These are phyloP conservation scores for Gaeumannomyces tritici DNA, from an alignment of 2,329 filamentous ascomycete species.

Conservation along the genomic window DNA sequence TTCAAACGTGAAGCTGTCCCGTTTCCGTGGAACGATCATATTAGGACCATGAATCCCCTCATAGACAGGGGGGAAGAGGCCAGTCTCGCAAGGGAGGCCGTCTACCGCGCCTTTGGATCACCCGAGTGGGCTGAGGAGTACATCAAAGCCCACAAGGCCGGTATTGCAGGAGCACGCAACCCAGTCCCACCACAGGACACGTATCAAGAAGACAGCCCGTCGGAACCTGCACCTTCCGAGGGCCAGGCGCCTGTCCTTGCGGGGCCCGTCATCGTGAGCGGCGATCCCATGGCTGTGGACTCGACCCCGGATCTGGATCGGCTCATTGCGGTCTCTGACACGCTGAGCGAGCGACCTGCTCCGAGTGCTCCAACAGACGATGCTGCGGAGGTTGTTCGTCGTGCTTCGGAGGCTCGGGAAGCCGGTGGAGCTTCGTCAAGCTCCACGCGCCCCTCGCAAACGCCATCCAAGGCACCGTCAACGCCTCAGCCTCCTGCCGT, in stretches of 20 bases:
- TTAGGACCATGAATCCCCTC: constrained; percentile 16
- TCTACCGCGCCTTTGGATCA: constrained; percentile 72
- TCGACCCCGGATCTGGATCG: constrained; percentile 14
- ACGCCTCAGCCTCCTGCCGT: constrained; percentile 24
- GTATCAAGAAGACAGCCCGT: constrained; percentile 19
- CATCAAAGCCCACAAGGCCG: constrained; percentile 52
- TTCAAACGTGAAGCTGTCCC: constrained; percentile 32
- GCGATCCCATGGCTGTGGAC: constrained; percentile 23
- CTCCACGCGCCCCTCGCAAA: constrained; percentile 1
- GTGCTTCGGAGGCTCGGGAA: constrained; percentile 3
- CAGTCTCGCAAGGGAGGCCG: constrained; percentile 64
- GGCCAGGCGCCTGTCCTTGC: constrained; percentile 4
- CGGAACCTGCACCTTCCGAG: constrained; percentile 10
- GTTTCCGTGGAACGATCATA: constrained; percentile 37
- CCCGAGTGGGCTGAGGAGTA: constrained; percentile 58
- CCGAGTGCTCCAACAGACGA: constrained; percentile 16
- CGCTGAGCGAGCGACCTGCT: constrained; percentile 13
- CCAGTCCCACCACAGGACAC: constrained; percentile 56
- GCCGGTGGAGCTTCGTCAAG: constrained; percentile 1
- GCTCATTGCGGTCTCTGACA: constrained; percentile 14
- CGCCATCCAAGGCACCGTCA: constrained; percentile 9
- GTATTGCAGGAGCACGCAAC: constrained; percentile 50
- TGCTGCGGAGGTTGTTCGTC: constrained; percentile 11
- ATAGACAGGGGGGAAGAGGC: constrained; percentile 36
- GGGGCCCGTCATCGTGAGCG: not conserved